Conservation (phyloP, 192 early-diverging fungal genomes). For the Pilobolus umbonatus region DNA sequence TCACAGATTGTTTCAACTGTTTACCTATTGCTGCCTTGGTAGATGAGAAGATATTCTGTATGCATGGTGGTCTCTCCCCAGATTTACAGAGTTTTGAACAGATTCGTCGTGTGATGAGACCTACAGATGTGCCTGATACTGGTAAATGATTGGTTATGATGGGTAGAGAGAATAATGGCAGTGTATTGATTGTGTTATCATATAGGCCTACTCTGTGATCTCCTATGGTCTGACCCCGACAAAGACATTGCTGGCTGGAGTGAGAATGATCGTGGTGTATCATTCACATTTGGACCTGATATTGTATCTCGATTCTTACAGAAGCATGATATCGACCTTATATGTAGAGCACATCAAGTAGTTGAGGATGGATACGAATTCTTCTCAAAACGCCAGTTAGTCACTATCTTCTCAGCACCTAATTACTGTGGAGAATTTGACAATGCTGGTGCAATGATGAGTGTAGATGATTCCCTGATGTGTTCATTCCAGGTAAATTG, state of each 20-base stretch:
- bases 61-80: constrained; percentile 97
- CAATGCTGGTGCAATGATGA: constrained; percentile 88
- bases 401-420: constrained; percentile 95
- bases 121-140: constrained; percentile 97
- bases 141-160: too few species aligned
- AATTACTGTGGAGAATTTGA: constrained; percentile 95
- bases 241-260: constrained; percentile 95
- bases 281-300: constrained; percentile 95
- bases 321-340: constrained; percentile 93
- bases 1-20: constrained; percentile 99
- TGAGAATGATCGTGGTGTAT: constrained; percentile 95
- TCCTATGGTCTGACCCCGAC: constrained; percentile 97
- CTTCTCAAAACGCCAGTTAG: constrained; percentile 83
- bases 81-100: constrained; percentile 98
- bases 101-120: constrained; percentile 94
- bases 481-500: constrained; percentile 79
- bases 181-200: too few species aligned
- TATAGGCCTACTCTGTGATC: constrained; percentile 88
- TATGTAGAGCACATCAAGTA: constrained; percentile 92
- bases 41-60: constrained; percentile 97
- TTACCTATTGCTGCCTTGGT: constrained; percentile 95
- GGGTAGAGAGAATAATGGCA: too few species aligned
- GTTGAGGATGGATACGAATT: constrained; percentile 99
- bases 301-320: constrained; percentile 79
- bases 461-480: constrained; percentile 79